phyloP scores from a whole-genome alignment of 1,284 basidiomycete genomes.

The Malassezia cuniculi region DNA sequence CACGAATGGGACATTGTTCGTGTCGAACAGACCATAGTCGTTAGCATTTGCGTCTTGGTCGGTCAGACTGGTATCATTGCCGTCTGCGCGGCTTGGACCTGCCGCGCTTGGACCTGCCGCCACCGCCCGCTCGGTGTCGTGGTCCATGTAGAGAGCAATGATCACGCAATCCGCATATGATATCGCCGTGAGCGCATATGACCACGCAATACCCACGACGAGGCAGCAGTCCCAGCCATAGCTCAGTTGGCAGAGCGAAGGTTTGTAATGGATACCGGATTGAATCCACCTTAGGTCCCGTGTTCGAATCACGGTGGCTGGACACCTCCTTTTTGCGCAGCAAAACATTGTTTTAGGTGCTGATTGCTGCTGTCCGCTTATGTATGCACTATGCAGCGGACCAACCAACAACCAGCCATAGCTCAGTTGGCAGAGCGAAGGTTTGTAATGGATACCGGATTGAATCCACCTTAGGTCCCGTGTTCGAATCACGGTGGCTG shows the following conservation, averaged over 20 bases:
- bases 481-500: constrained; percentile 21
- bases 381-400: not conserved
- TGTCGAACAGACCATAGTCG: not conserved
- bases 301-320: constrained; percentile 21
- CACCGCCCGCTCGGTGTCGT: too few species aligned
- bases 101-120: too few species aligned
- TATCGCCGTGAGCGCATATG: too few species aligned
- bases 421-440: constrained; percentile 20
- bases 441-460: constrained; percentile 15
- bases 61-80: too few species aligned
- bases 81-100: too few species aligned
- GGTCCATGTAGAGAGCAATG: too few species aligned
- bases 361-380: not conserved
- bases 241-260: constrained; percentile 20
- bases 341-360: not conserved
- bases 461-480: constrained; percentile 17
- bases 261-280: constrained; percentile 15
- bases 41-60: too few species aligned
- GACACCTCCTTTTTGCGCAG: constrained; percentile 13
- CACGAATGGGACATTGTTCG: not conserved
- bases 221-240: constrained; percentile 16
- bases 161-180: too few species aligned
- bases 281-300: constrained; percentile 17
- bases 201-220: too few species aligned
- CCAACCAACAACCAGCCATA: constrained; percentile 16